A percentile compares a stretch with the other conserved stretches of the same genome.
Conservation (phyloP, 1,139 yeast genomes). For the Debaryomyces singareniensis region DNA sequence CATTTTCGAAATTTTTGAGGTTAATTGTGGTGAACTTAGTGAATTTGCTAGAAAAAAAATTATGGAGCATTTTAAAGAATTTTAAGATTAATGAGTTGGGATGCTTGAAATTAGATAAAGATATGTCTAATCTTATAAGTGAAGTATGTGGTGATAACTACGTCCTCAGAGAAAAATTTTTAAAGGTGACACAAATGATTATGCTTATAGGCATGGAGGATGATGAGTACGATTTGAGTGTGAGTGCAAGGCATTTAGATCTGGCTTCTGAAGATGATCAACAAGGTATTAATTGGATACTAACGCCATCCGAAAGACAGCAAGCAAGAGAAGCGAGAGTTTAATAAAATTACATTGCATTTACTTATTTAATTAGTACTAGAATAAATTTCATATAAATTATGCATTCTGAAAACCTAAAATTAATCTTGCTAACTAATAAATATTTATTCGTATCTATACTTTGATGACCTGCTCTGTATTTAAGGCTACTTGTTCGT, state of each 20-base stretch:
- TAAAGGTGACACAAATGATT: constrained; percentile 77
- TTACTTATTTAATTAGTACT: no score
- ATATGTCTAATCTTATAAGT: constrained; percentile 65
- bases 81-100: constrained; percentile 71
- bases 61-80: constrained; percentile 58
- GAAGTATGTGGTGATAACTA: constrained; percentile 60
- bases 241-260: constrained; percentile 32
- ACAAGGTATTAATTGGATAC: constrained; percentile 68
- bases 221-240: constrained; percentile 51
- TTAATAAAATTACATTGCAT: constrained; percentile 7
- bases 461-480: no score
- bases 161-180: constrained; percentile 68
- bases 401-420: no score
- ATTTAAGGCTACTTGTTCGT: no score
- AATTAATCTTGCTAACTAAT: no score
- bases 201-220: constrained; percentile 80
- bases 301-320: constrained; percentile 70
- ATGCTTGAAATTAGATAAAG: constrained; percentile 77
- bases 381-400: no score
- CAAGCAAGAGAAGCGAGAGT: constrained; percentile 45
- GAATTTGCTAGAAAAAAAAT: constrained; percentile 55
- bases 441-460: no score
- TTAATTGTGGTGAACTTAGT: constrained; percentile 47
- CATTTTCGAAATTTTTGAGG: constrained; percentile 41
- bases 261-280: constrained; percentile 8